These are phyloP conservation scores for Leccinum ambiguum DNA, from an alignment of 1,284 basidiomycete species.

Conservation along the genomic window DNA sequence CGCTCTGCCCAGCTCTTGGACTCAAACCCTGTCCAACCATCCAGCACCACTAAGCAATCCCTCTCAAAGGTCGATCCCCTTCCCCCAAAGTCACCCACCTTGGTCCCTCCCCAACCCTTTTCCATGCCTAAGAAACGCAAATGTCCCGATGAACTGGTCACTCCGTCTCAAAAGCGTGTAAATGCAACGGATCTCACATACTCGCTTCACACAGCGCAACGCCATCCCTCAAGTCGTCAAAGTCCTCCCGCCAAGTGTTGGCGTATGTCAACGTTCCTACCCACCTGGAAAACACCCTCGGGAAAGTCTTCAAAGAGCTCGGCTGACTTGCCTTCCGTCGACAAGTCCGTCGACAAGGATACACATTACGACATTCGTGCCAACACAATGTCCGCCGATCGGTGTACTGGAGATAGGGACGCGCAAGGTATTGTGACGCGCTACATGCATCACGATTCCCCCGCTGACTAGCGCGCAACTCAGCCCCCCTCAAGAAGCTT, in stretches of 20 bases:
- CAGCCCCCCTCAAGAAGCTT: conserved; percentile 76
- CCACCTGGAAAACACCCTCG: conserved; percentile 43
- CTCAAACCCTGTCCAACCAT: conserved; percentile 22
- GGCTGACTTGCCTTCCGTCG: conserved; percentile 28
- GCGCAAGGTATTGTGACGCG: conserved; percentile 52
- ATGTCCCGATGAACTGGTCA: conserved; percentile 43
- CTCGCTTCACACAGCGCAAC: conserved; percentile 19
- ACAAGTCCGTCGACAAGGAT: conserved; percentile 50
- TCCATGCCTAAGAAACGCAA: conserved; percentile 56
- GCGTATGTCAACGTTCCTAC: conserved; percentile 63
- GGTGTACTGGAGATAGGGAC: conserved; percentile 72
- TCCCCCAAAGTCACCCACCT: conserved; percentile 11
- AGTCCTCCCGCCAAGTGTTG: conserved; percentile 40
- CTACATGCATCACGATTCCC: neutral
- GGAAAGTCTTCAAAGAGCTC: conserved; percentile 30
- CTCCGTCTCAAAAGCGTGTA: conserved; percentile 53
- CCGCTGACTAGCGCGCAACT: conserved; percentile 11
- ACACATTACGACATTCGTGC: conserved; percentile 25
- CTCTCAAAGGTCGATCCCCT: conserved; percentile 15
- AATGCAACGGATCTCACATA: conserved; percentile 24
- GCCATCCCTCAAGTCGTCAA: conserved; percentile 27
- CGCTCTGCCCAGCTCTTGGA: conserved; percentile 43
- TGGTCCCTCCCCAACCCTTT: conserved; percentile 37
- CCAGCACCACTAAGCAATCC: conserved; percentile 16
- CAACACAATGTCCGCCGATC: conserved; percentile 46